Base-by-base conservation (phyloP, 768 basidiomycete genomes). In the Leccinum uliginosum region DNA sequence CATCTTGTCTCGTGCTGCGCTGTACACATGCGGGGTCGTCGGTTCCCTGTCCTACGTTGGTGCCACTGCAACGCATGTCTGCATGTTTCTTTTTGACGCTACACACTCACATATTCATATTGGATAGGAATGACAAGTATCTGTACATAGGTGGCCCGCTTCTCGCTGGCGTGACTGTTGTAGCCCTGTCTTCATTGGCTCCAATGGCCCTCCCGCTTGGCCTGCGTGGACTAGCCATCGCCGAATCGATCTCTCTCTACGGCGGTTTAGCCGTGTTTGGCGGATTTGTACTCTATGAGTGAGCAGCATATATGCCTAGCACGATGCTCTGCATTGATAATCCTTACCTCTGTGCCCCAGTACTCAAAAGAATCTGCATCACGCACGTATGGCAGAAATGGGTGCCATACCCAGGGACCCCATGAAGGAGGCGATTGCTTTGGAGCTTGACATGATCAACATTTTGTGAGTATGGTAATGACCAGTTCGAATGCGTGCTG, bases 181-280 rank as follows among this genome's bases (percentile, higher is more conserved):
- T 95, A 19, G 90, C 92, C 23, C 79, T 93, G 29, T 85, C 86
- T 65, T 87, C 86, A n/a, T 74, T 96, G 44, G 93, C 93, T 10
- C 93, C 93, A 0, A 86, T 95, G 85, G 83, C 87, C 19, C 82
- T 94, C n/a, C 91, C 92, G 12, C 81, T 91, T 61, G 89, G 90
- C 53, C 72, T 91, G 58, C 85, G 91, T 46, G 80, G 83, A 26
- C 80, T 95, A 35, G 88, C 89, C 5, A 70, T 91, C 48, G 78
- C 86, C 6, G 92, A 96, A 72, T 73, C 84, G 2, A 81, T 95
- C 55, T 87, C 85, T 17, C 78, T 94, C 3, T 95, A 96, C 62
- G 93, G 93, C 47, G 93, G 93, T 50, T 79, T 94, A 29, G 93
- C 90, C 14, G 87, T 95, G 1, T 95, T 96, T 66, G 75, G 86